Base-by-base conservation (phyloP, 2,329 filamentous ascomycete species). In the Fusarium sp. region DNA sequence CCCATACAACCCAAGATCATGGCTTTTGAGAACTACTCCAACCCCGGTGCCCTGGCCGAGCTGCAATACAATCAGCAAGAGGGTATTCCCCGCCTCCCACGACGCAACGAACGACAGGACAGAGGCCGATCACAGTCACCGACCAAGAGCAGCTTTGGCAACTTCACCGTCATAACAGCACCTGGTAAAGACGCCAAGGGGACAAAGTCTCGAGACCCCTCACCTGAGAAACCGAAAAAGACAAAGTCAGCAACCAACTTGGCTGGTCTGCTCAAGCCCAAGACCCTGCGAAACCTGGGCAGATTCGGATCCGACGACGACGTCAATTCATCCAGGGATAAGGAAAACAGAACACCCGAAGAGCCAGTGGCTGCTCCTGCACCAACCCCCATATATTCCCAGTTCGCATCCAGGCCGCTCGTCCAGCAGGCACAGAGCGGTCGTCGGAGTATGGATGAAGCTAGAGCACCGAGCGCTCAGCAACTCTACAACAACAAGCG, bases 191-290 rank as follows among this genome's bases (percentile, higher is more conserved):
- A 84, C 42, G 67, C 75, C 62, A 83, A 80, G 52, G 69, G 75
- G 24, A 79, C 80, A 58, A 83, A 83, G 70, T 79, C 79, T 38
- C 77, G 80, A 63, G 84, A 86, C 52, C 71, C 80, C 24, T 86
- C 87, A 40, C 85, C 86, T 13, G 84, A 84, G 60, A 92, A 91
- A 75, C 88, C 89, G 26, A 91, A 91, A 76, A 97, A 95, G 83
- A 88, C 88, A 38, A 97, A 95, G 79, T 97, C 94, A 1, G 87
- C 92, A 5, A 92, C 92, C 33, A 97, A 94, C 76, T 84, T 98
- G n/a, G 89, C 89, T 1, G 89, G 87, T 6, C 86, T 98, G 56
- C 86, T 97, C 52, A 90, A 91, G 58, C 89, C 90, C 62, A 94
- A 91, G 77, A 94, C 93, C 11, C 85, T 90, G 54, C 93, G 90